Base-by-base conservation (phyloP, 2,329 filamentous ascomycete species). In the Diaporthe nobilis region DNA sequence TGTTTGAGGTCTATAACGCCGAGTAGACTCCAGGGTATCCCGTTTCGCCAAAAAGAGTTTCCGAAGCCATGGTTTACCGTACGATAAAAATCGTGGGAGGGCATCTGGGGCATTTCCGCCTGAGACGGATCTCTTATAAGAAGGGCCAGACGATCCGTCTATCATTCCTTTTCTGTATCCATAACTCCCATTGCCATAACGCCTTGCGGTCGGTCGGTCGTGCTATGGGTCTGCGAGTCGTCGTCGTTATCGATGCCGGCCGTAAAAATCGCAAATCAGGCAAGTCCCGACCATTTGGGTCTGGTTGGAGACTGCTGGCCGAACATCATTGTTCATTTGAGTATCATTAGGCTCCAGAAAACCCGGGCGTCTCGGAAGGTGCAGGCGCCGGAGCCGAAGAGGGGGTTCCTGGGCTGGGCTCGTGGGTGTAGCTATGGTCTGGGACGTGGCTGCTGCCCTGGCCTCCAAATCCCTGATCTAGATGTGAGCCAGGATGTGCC, bases 1-100 rank as follows among this genome's bases (percentile, higher is more conserved):
- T 55, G 25, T 20, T 55, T 13, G 34, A 55, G 49, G 65, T 70
- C 65, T 70, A 70, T 70, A 70, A 70, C 65, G 49, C 65, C 65
- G 15, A 31, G 49, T 70, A 37, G 65, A 70, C 65, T 55, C 65
- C 34, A 42, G 49, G 65, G 65, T 70, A 70, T 70, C 25, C 65
- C 65, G n/a, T 55, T 68, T 70, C 47, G 49, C 49, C 65, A 37
- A 42, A 53, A 25, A 53, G 28, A 13, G 28, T n/a, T 9, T 9
- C 17, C 25, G 25, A 65, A 65, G 25, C 25, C 42, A 65, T 12
- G 13, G 42, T 39, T 31, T 15, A 17, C 25, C n/a, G 17, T 5
- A 34, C 49, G 1, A n/a, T 22, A n/a, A 70, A 42, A 42, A n/a
- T 31, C 25, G 31, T 13, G 25, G 47, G 13, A 68, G 22, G 63